Evolutionary conservation across 2,329 filamentous ascomycete genomes (phyloP).

Genomic region (Alternaria sp.): DNA sequence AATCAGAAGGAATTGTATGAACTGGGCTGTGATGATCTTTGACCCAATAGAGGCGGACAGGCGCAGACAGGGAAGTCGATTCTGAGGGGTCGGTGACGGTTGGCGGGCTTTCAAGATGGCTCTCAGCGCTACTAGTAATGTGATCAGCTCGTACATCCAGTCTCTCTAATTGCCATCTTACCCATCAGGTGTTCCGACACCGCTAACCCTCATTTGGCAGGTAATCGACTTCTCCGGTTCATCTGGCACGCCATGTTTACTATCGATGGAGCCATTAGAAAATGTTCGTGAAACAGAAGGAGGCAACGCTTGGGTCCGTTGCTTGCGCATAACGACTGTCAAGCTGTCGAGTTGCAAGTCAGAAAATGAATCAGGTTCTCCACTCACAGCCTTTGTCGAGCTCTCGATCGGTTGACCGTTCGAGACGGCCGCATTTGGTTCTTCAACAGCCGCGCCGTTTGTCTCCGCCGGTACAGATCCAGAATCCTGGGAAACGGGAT

Average conservation of each 20-base stretch:
- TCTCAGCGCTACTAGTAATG: conserved; percentile 31
- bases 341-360: conserved; percentile 63
- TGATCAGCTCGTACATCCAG: conserved; percentile 23
- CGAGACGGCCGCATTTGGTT: conserved; percentile 29
- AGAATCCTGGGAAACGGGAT: conserved; percentile 27
- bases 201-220: conserved; percentile 49
- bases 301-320: conserved; percentile 45
- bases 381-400: conserved; percentile 45
- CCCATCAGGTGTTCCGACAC: conserved; percentile 42
- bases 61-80: conserved; percentile 24
- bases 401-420: conserved; percentile 42
- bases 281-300: conserved; percentile 56
- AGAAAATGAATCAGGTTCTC: conserved; percentile 58
- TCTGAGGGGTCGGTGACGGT: conserved; percentile 29
- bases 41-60: conserved; percentile 58
- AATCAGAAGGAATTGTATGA: conserved; percentile 54
- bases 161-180: conserved; percentile 26
- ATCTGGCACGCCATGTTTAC: conserved; percentile 57
- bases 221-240: conserved; percentile 56
- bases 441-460: conserved; percentile 34
- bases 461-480: conserved; percentile 22
- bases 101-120: conserved; percentile 29
- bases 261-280: conserved; percentile 66
- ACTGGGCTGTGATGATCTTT: conserved; percentile 59
- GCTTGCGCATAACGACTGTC: conserved; percentile 62